phyloP scores from a whole-genome alignment of 1,284 basidiomycete genomes.

The Cutaneotrichosporon sp. region DNA sequence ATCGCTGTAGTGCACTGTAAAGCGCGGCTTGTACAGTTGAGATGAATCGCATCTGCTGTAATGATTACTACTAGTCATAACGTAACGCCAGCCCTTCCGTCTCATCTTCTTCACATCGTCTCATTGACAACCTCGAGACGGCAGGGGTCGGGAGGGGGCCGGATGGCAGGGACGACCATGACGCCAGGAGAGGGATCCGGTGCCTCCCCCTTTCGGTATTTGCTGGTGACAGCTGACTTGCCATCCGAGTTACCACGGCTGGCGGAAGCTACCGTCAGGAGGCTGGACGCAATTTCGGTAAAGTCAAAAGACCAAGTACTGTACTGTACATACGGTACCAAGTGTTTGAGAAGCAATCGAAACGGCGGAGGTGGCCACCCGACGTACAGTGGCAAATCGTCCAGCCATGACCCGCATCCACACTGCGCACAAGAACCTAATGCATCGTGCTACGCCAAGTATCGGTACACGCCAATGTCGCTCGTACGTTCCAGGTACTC shows the following conservation, averaged over 20 bases:
- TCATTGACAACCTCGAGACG: not conserved
- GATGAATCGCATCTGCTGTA: not conserved
- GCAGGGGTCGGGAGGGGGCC: not conserved
- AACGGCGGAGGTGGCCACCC: not conserved
- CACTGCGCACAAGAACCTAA: not conserved
- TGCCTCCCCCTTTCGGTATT: not conserved
- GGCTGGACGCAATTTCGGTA: not conserved
- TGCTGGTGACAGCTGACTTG: not conserved
- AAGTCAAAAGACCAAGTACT: not conserved
- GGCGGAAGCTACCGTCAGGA: not conserved
- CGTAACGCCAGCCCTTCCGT: not conserved
- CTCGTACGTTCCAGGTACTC: conserved; percentile 50
- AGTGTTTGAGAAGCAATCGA: not conserved
- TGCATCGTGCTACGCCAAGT: conserved; percentile 38
- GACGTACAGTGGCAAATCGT: not conserved
- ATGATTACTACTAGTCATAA: not conserved
- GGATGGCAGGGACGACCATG: not conserved
- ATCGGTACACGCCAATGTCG: conserved; percentile 49
- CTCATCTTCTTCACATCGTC: not conserved
- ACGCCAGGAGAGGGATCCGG: not conserved
- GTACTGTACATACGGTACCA: not conserved
- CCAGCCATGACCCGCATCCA: too few species aligned
- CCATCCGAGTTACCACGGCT: not conserved
- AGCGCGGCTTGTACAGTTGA: too few species aligned
- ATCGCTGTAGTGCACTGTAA: not conserved